Conservation (phyloP, 345 rosid species). For the Melastoma malabathricum region DNA sequence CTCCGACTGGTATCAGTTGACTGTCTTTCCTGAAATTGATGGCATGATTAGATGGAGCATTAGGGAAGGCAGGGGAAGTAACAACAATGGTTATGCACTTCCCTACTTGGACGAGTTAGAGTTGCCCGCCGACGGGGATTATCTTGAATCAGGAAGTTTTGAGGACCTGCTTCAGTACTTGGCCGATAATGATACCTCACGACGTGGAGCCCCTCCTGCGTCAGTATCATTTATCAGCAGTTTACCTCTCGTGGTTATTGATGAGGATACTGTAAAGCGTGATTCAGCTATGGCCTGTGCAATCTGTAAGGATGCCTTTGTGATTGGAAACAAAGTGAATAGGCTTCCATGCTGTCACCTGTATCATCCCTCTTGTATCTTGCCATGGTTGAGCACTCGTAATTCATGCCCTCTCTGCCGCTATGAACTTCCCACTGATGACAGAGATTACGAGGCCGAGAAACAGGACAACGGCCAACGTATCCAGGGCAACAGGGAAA, state of each 20-base stretch:
- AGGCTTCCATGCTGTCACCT: slow-evolving; percentile 83
- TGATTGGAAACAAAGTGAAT: slow-evolving; percentile 38
- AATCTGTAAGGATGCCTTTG: slow-evolving; percentile 68
- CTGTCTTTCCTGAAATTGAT: slow-evolving; percentile 31
- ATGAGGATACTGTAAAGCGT: slow-evolving; percentile 31
- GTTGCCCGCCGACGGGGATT: slow-evolving; percentile 35
- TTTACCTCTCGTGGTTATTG: slow-evolving; percentile 41
- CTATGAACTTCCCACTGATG: slow-evolving; percentile 84
- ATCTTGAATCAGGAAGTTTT: slow-evolving; percentile 51
- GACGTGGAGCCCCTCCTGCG: slow-evolving; percentile 92
- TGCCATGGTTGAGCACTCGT: slow-evolving; percentile 74
- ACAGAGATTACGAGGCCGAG: slow-evolving; percentile 61
- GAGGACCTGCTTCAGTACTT: slow-evolving; percentile 67
- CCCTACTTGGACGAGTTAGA: slow-evolving; percentile 28
- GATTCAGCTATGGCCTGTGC: slow-evolving; percentile 49
- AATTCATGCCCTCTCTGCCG: slow-evolving; percentile 95
- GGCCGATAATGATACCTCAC: slow-evolving; percentile 53
- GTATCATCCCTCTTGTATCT: slow-evolving; percentile 65
- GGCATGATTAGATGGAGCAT: slow-evolving; percentile 22
- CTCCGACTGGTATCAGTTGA: slow-evolving; percentile 10
- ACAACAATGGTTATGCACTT: slow-evolving; percentile 16
- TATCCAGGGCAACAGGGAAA: slow-evolving; percentile 13
- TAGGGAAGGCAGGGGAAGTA: slow-evolving; percentile 27
- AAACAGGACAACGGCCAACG: slow-evolving; percentile 23
- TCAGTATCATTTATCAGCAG: slow-evolving; percentile 44